These are phyloP conservation scores for Hydnomerulius pinastri DNA, from an alignment of 768 basidiomycete genomes.

Conservation along the genomic window DNA sequence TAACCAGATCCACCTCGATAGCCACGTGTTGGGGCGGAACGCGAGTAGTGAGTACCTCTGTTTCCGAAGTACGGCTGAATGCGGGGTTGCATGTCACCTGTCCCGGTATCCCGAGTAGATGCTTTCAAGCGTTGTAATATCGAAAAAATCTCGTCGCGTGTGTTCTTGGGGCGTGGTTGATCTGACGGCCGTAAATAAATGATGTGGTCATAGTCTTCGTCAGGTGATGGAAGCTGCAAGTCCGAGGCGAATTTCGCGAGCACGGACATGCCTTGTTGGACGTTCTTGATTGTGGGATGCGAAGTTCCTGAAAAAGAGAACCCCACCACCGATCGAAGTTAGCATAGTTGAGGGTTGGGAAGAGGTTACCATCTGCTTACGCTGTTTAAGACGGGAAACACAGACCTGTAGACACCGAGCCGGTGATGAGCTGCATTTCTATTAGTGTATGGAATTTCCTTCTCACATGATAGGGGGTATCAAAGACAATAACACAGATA, in stretches of 20 bases:
- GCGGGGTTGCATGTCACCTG: conserved; percentile 6
- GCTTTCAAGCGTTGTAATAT: conserved; percentile 51
- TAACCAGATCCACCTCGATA: conserved; percentile 14
- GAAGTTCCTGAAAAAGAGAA: conserved; percentile 50
- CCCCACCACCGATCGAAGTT: conserved; percentile 12
- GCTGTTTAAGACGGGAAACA: conserved; percentile 55
- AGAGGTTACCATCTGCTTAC: conserved; percentile 44
- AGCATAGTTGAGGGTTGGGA: conserved; percentile 8
- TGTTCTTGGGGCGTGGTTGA: conserved; percentile 46
- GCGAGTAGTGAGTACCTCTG: conserved; percentile 8
- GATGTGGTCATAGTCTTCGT: conserved; percentile 71
- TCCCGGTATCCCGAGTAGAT: conserved; percentile 24
- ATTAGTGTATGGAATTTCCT: conserved; percentile 6
- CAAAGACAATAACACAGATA: conserved; percentile 77
- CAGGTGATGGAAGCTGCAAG: conserved; percentile 52
- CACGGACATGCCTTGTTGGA: conserved; percentile 58
- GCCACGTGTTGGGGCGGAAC: conserved; percentile 21
- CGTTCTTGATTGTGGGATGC: conserved; percentile 75
- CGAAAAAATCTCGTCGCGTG: conserved; percentile 48
- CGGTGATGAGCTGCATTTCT: conserved; percentile 12
- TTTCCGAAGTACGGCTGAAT: conserved; percentile 9
- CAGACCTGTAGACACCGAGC: conserved; percentile 50
- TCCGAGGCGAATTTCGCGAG: conserved; percentile 65
- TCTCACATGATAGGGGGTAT: conserved; percentile 73
- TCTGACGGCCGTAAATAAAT: conserved; percentile 38